A percentile compares a stretch with the other conserved stretches of the same genome.
Evolutionary conservation across 1,139 yeast genomes (phyloP).

Genomic region (Diutina rugosa): DNA sequence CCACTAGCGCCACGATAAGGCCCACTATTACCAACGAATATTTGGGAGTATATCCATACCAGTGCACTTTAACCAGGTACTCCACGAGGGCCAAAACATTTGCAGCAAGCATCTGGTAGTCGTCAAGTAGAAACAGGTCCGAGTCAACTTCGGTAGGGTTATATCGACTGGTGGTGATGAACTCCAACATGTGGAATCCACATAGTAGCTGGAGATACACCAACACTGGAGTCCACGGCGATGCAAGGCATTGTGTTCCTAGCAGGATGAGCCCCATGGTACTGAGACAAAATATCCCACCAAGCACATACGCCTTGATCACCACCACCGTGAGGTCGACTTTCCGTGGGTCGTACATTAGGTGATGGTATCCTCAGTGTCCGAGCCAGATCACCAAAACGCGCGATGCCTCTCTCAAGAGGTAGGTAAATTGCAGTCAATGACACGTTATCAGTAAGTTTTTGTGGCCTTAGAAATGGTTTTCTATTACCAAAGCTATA

Average conservation of each 20-base stretch:
- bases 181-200: constrained; percentile 72
- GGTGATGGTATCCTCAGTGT: not conserved
- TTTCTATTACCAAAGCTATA: too few relatives aligned
- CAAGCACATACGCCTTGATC: constrained; percentile 20
- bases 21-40: constrained; percentile 23
- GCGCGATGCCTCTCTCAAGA: not conserved
- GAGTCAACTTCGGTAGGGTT: constrained; percentile 54
- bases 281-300: constrained; percentile 7
- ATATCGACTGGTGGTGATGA: constrained; percentile 60
- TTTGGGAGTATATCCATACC: not conserved
- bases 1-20: constrained; percentile 29
- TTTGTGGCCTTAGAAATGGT: too few relatives aligned
- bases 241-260: constrained; percentile 2
- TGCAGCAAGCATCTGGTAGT: constrained; percentile 13
- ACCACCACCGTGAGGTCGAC: constrained; percentile 21
- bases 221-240: constrained; percentile 12
- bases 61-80: not conserved
- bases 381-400: not conserved
- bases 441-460: too few relatives aligned
- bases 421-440: too few relatives aligned
- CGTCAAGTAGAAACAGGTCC: constrained; percentile 69
- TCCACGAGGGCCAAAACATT: not conserved
- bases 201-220: constrained; percentile 20
- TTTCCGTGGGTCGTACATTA: constrained; percentile 10
- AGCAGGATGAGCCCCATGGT: constrained; percentile 5